Evolutionary conservation across 2,329 filamentous ascomycete genomes (phyloP).

Genomic region (Daldinia eschscholtzii): DNA sequence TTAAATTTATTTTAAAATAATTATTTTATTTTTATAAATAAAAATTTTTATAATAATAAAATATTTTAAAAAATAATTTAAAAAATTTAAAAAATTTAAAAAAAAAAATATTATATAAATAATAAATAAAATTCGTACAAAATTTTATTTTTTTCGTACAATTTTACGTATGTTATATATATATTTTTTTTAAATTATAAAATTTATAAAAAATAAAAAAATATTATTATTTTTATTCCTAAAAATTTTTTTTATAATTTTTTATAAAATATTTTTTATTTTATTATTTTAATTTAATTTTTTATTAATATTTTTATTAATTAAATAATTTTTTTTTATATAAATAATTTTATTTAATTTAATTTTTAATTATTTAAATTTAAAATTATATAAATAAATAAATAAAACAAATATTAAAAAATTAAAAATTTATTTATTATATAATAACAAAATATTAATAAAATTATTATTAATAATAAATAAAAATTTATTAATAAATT

Average conservation of each 20-base stretch:
- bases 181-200: not conserved
- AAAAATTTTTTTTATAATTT: not conserved
- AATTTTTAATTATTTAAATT: not conserved
- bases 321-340: not conserved
- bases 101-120: not conserved
- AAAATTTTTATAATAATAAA: not conserved
- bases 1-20: no score
- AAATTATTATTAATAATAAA: constrained; percentile 1
- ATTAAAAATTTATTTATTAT: not conserved
- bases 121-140: not conserved
- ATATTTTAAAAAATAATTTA: not conserved
- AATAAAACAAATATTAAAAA: not conserved
- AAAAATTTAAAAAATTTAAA: not conserved
- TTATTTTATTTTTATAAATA: not conserved
- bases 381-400: not conserved
- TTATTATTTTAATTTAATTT: not conserved
- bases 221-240: not conserved
- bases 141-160: not conserved
- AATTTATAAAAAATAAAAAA: not conserved
- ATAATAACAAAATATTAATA: not conserved
- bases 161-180: not conserved
- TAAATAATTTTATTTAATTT: not conserved
- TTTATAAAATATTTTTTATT: not conserved
- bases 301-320: not conserved
- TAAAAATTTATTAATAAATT: not conserved